Base-by-base conservation (phyloP, 768 basidiomycete genomes). In the Astraeus odoratus region DNA sequence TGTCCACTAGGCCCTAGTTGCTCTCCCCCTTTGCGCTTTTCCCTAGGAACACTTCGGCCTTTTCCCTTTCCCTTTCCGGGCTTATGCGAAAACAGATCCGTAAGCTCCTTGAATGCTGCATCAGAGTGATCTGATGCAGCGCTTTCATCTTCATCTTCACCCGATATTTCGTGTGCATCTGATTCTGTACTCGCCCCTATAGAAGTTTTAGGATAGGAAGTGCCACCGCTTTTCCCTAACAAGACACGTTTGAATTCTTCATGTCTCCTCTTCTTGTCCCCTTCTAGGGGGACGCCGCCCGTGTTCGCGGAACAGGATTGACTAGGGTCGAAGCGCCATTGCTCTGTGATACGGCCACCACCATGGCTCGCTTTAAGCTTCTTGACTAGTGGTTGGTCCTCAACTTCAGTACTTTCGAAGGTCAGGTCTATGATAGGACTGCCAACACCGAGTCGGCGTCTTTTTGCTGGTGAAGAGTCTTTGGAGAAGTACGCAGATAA, bases 1-100 rank as follows among this genome's bases (percentile, higher is more conserved):
- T 82, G 57, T 0, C 86, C 88, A 48, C 78, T 75, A 1, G 86
- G 83, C 2, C 87, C 88, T 19, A 83, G 49, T 8, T 29, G 47
- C 47, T 72, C 73, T 23, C 66, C 68, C 53, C 71, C 76, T 19
- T 52, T 49, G 48, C 43, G 47, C 46, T 50, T 61, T 10, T 33
- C 52, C 15, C 40, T 58, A 35, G 38, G 50, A 48, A 58, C 62
- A 33, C 51, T 49, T 31, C 53, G 66, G 41, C 58, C 46, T 47
- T 70, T 74, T 44, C 54, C 57, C 55, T 68, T 74, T 16, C 49
- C 52, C 42, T 69, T 70, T n/a, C 25, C 39, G 9, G 53, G 10
- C 46, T 62, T 66, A 43, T 63, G 55, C 4, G 70, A 67, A 51
- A 81, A 82, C 51, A 76, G 56, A 22, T 68, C 63, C 47, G 64